Evolutionary conservation across 805 yeast species (phyloP).

Genomic region (Kuraishia piskuri): DNA sequence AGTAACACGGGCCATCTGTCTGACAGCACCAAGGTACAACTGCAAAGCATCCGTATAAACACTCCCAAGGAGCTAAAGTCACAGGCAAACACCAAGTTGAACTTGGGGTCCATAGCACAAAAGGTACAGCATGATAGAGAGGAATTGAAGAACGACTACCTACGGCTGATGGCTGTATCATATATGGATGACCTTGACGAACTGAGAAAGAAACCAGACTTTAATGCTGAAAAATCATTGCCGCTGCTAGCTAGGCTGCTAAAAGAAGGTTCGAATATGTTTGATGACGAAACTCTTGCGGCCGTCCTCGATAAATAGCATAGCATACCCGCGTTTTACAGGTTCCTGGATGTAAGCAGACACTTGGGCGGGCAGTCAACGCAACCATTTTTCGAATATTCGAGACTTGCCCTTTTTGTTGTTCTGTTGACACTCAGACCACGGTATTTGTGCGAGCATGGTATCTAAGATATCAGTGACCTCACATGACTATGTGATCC

Average conservation of each 20-base stretch:
- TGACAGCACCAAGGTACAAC: conserved; percentile 10
- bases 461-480: too few species aligned
- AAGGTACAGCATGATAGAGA: conserved; percentile 12
- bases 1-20: conserved; percentile 1
- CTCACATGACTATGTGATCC: too few species aligned
- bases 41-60: conserved; percentile 9
- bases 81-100: conserved; percentile 5
- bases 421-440: too few species aligned
- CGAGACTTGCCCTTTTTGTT: too few species aligned
- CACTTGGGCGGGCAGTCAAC: too few species aligned
- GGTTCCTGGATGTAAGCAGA: too few species aligned
- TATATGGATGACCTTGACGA: conserved; percentile 56
- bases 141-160: conserved; percentile 39
- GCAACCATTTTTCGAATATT: too few species aligned
- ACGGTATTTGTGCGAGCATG: too few species aligned
- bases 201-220: conserved; percentile 57
- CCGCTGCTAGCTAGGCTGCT: conserved; percentile 47
- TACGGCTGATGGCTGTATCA: conserved; percentile 45
- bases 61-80: conserved; percentile 3
- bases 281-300: conserved; percentile 42
- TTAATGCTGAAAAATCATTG: conserved; percentile 44
- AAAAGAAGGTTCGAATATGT: conserved; percentile 50
- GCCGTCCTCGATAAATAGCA: neutral
- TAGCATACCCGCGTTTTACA: too few species aligned
- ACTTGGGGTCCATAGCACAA: neutral